Evolutionary conservation across 129 eudicot genomes (phyloP), one percentile per base, ranked within the genome.

Genomic region (sunflower (Helianthus annuus)): DNA sequence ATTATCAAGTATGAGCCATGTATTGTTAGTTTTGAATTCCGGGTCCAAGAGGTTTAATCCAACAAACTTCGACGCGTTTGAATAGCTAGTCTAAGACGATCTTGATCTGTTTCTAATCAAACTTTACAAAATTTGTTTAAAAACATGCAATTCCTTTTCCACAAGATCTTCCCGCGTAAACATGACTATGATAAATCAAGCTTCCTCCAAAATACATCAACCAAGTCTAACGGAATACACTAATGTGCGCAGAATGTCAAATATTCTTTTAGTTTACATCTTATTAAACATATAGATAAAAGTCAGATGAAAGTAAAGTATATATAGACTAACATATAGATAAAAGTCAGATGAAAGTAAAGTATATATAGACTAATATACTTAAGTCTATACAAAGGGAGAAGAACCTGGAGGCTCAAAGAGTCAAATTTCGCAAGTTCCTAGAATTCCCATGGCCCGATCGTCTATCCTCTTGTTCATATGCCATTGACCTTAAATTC

Each of bases 371-470:
- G n/a, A 66, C 59, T 75, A 66, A 56, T 56, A 75, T 27, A 19
- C 56, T 42, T 4, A 12, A 66, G 80, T 58, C 55, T 56, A 67
- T 32, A 57, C 48, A 54, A 55, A 54, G 58, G 10, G 51, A 55
- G 14, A 56, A 39, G 60, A 68, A 59, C 65, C 65, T 27, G 17
- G 65, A 11, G 65, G 32, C 65, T 59, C 83, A 86, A 72, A 88
- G 96, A 81, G 80, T 72, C 69, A 91, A 87, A 75, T 81, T 85
- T 68, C 80, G 88, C 77, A 78, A 64, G 77, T 71, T 78, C 69
- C 73, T 78, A 3, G 88, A 68, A 75, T 81, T 86, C 58, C 77
- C 72, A 67, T 74, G 81, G 54, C 76, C 83, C 6, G 83, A 45
- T 71, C 82, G 72, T 71, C 78, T 75, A 10, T 78, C 91, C 56